phyloP scores from a whole-genome alignment of 495 filamentous ascomycete genomes.

The Jackrogersella multiformis region DNA sequence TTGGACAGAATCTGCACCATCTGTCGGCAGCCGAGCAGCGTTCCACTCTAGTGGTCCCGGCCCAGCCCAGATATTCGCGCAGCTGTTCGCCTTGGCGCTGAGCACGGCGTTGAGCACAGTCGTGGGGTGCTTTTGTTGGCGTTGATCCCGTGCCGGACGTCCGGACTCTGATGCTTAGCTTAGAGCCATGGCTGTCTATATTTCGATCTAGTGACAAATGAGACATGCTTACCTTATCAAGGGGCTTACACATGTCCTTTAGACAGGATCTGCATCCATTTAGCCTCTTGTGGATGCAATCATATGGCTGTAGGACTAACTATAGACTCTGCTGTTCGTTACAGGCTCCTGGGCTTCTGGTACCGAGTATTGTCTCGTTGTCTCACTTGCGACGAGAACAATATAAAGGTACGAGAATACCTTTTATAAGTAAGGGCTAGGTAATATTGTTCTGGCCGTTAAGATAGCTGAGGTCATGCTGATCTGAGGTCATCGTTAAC shows the following conservation, averaged over 20 bases:
- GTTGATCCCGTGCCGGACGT: constrained; percentile 28
- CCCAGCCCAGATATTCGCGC: not conserved
- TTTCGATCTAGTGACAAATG: constrained; percentile 6
- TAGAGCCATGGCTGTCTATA: not conserved
- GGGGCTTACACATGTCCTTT: not conserved
- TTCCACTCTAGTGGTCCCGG: not conserved
- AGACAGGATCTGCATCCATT: constrained; percentile 10
- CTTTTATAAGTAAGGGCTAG: not conserved
- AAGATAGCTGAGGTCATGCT: not conserved
- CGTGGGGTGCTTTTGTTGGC: not conserved
- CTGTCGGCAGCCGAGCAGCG: not conserved
- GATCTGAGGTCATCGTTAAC: constrained; percentile 2
- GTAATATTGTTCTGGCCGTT: not conserved
- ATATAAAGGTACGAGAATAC: not conserved
- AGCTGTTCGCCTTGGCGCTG: not conserved
- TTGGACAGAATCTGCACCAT: constrained; percentile 1
- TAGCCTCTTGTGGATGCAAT: constrained; percentile 4
- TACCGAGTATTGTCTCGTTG: not conserved
- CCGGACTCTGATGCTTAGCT: constrained; percentile 10
- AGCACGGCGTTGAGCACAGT: too few relatives aligned
- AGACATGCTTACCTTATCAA: not conserved
- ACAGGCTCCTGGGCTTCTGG: not conserved
- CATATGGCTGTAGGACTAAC: not conserved
- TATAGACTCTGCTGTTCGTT: not conserved
- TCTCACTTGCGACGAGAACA: not conserved